Evolutionary conservation across 2,329 filamentous ascomycete genomes (phyloP).

Genomic region (Ophiocordyceps robertsii): DNA sequence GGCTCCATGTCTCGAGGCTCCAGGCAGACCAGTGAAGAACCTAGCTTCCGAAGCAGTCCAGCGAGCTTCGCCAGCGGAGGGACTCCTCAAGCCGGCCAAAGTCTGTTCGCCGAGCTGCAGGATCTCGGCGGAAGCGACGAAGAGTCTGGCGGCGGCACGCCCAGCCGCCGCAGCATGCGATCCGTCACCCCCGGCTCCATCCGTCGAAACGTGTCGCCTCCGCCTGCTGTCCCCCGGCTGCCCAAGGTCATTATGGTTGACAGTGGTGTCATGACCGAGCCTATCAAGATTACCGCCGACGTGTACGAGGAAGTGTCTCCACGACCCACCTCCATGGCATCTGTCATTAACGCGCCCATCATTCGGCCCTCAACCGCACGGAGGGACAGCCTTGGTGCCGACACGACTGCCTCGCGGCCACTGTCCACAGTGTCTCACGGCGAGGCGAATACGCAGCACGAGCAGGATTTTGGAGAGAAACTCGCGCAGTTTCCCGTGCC

Average conservation of each 20-base stretch:
- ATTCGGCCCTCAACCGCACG: slow-evolving; percentile 11
- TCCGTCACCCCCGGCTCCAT: slow-evolving; percentile 35
- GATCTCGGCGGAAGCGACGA: slow-evolving; percentile 67
- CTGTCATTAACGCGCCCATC: slow-evolving; percentile 19
- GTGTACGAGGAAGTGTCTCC: slow-evolving; percentile 2
- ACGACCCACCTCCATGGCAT: slow-evolving; percentile 28
- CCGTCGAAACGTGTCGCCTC: slow-evolving; percentile 28
- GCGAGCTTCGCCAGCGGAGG: slow-evolving; percentile 40
- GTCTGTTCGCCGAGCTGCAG: slow-evolving; percentile 80
- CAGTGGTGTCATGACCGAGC: slow-evolving; percentile 47
- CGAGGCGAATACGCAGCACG: slow-evolving; percentile 38
- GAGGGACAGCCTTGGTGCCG: slow-evolving; percentile 11
- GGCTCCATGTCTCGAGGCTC: slow-evolving; percentile 46
- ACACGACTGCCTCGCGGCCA: slow-evolving; percentile 22
- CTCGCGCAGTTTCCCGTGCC: slow-evolving; percentile 42
- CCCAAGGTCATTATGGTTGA: slow-evolving; percentile 45
- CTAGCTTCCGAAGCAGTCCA: slow-evolving; percentile 43
- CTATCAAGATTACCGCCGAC: slow-evolving; percentile 25
- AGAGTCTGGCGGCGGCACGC: slow-evolving; percentile 47
- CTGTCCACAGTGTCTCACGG: slow-evolving; percentile 37
- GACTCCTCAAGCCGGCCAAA: slow-evolving; percentile 50
- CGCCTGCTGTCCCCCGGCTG: slow-evolving; percentile 34
- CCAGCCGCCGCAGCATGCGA: slow-evolving; percentile 34
- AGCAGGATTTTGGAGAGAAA: slow-evolving; percentile 35
- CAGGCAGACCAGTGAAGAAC: slow-evolving; percentile 47